phyloP scores from a whole-genome alignment of 2,329 filamentous ascomycete genomes.

The Monosporascus sp. region DNA sequence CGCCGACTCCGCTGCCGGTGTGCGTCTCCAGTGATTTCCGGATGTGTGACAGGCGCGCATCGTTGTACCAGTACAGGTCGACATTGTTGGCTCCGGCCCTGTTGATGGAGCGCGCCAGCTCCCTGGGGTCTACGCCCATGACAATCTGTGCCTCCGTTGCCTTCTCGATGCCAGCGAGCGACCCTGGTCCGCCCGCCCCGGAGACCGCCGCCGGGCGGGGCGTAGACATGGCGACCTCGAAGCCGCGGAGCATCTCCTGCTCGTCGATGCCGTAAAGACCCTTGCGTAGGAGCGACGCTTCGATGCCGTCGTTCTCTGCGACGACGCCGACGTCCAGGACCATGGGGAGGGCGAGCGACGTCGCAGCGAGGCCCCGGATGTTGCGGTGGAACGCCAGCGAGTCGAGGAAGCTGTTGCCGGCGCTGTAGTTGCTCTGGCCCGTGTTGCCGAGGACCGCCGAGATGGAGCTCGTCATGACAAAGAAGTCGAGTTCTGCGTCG shows the following conservation, averaged over 20 bases:
- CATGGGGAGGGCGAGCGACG: slow-evolving; percentile 18
- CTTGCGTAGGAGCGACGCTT: slow-evolving; percentile 7
- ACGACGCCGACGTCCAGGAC: slow-evolving; percentile 28
- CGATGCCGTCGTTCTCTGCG: slow-evolving; percentile 15
- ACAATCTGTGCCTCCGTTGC: slow-evolving; percentile 8
- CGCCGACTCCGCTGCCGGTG: background rate
- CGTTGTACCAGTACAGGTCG: slow-evolving; percentile 23
- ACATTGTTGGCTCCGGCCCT: slow-evolving; percentile 4
- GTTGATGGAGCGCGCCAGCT: slow-evolving; percentile 10
- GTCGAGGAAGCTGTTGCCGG: slow-evolving; percentile 30
- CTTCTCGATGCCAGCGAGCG: background rate
- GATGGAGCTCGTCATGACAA: slow-evolving; percentile 29
- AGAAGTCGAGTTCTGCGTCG: slow-evolving; percentile 29
- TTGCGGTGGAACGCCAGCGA: slow-evolving; percentile 20
- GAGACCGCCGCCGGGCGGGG: background rate
- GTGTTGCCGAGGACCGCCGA: slow-evolving; percentile 24
- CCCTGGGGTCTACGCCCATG: slow-evolving; percentile 16
- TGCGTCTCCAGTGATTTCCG: slow-evolving; percentile 11
- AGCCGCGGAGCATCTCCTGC: slow-evolving; percentile 13
- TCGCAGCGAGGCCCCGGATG: slow-evolving; percentile 17
- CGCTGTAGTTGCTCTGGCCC: slow-evolving; percentile 31
- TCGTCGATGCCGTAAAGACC: slow-evolving; percentile 15
- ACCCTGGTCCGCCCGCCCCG: background rate
- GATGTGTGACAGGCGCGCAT: slow-evolving; percentile 18
- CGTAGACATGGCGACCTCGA: slow-evolving; percentile 20